Base-by-base conservation (phyloP, 495 filamentous ascomycete species). In the Penicillium tannophilum region DNA sequence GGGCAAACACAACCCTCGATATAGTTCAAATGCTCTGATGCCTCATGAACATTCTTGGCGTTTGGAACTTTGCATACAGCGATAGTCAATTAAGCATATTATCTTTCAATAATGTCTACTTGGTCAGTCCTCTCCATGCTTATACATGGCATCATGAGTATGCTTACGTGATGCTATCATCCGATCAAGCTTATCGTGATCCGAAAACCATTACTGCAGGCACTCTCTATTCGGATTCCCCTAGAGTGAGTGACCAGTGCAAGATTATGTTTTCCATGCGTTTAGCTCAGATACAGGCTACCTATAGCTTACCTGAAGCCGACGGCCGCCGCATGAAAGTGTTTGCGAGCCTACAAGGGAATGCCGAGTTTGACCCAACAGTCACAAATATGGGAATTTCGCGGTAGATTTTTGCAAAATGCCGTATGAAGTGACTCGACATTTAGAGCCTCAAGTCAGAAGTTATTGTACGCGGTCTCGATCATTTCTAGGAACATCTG, bases 161-260 rank as follows among this genome's bases (percentile, higher is more conserved):
- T 36, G 33, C 33, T 36, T 36, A 36, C 33, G 33, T 36, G 33
- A 36, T 36, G 3, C 10, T 9, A 41, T 16, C 16, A 41, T 41
- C 39, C 39, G 39, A 41, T 41, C 39, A 41, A 17, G 39, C 39
- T 41, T 41, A 41, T 41, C 39, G 39, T 41, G 39, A 41, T 41
- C 39, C 39, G 39, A 41, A 41, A 17, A 17, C 16, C 16, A 41
- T 1, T 16, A 6, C 14, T 36, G 33, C 33, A 10, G 33, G 9
- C 39, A 41, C 39, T 41, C 17, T 4, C 39, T 41, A 14, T 17
- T 41, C 39, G 36, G 36, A 41, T 41, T 41, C 17, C 14, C 16
- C 4, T 7, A 41, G 12, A 11, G 20, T 23, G 20, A 36, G 33
- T 41, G 39, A n/a, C 33, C 8, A 36, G 3, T 36, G 9, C 12